phyloP scores from a whole-genome alignment of 2,329 filamentous ascomycete genomes.

The Colletotrichum cordylinicola region DNA sequence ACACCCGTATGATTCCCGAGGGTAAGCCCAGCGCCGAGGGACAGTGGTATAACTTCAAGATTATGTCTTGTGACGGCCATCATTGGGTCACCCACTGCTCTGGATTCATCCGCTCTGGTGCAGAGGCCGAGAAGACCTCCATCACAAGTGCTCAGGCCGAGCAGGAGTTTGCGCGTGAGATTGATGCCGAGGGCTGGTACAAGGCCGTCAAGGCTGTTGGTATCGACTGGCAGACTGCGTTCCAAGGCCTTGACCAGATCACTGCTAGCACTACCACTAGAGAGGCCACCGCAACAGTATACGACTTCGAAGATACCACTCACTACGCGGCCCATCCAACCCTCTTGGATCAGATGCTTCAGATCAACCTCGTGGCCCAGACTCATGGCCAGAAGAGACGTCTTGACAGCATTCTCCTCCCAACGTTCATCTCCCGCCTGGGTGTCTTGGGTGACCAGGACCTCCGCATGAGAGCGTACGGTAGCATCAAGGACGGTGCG shows the following conservation, averaged over 20 bases:
- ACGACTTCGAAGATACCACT: conserved; percentile 9
- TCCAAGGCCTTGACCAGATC: conserved; percentile 6
- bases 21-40: background rate
- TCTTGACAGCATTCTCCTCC: background rate
- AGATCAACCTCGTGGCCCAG: conserved; percentile 5
- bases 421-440: background rate
- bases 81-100: conserved; percentile 33
- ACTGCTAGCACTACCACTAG: background rate
- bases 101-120: background rate
- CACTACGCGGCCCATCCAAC: conserved; percentile 7
- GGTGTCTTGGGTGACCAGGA: background rate
- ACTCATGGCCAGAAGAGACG: background rate
- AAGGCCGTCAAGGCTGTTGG: conserved; percentile 2
- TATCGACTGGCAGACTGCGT: conserved; percentile 4
- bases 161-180: background rate
- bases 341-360: conserved; percentile 5
- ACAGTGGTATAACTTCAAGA: conserved; percentile 37
- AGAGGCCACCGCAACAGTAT: conserved; percentile 4
- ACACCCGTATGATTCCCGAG: conserved; percentile 32
- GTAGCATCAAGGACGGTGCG: background rate
- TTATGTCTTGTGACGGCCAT: conserved; percentile 32
- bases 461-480: conserved; percentile 1
- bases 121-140: background rate
- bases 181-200: conserved; percentile 5
- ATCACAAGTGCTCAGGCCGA: background rate